These are phyloP conservation scores for Verticillium isaacii DNA, from an alignment of 2,329 filamentous ascomycete genomes.

Conservation along the genomic window DNA sequence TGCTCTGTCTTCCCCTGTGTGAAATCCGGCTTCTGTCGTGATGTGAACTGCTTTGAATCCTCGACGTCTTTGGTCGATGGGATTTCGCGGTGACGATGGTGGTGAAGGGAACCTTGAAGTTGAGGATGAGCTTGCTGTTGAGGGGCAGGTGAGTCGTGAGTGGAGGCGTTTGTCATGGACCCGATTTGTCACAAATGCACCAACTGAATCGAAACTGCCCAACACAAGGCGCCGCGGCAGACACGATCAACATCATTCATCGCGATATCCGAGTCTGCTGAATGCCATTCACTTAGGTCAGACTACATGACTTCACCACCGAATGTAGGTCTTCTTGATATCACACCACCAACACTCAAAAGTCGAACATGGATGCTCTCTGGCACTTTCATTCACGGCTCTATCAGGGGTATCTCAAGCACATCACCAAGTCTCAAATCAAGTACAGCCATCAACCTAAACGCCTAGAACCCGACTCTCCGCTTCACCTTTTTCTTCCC, in stretches of 20 bases:
- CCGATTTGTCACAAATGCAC: background rate
- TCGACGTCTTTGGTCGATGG: background rate
- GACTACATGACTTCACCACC: too few relatives aligned
- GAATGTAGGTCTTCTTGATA: too few relatives aligned
- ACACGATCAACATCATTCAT: too few relatives aligned
- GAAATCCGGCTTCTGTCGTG: background rate
- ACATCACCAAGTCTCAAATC: background rate
- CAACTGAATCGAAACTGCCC: too few relatives aligned
- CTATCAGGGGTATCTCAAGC: background rate
- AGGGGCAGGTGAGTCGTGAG: background rate
- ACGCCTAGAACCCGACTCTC: slow-evolving; percentile 24
- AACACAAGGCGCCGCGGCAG: too few relatives aligned
- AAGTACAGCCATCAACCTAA: too few relatives aligned
- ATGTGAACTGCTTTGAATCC: background rate
- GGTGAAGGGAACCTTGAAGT: background rate
- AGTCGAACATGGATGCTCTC: background rate
- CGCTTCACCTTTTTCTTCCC: slow-evolving; percentile 39
- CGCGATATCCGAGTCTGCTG: too few relatives aligned
- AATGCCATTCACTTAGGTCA: too few relatives aligned
- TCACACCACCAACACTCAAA: background rate
- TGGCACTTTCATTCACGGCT: background rate
- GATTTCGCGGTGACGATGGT: background rate
- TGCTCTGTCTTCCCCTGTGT: background rate
- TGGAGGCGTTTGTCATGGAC: background rate
- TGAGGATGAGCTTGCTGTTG: background rate